Base-by-base conservation (phyloP, 2,329 filamentous ascomycete genomes). In the Trichoderma arundinaceum region DNA sequence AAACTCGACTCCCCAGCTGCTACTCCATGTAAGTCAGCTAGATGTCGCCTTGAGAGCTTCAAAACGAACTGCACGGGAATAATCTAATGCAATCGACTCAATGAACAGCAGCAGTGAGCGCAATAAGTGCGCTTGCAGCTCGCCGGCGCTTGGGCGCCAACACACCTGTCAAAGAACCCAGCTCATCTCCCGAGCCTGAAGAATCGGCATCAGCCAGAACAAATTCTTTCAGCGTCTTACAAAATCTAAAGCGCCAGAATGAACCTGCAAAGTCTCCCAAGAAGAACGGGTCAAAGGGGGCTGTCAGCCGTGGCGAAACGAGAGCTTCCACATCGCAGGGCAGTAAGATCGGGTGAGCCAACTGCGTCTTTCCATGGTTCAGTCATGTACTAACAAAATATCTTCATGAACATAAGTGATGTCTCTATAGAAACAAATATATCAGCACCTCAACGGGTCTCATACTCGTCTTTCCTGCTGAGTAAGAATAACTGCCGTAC, bases 401-500 rank as follows among this genome's bases (percentile, higher is more conserved):
- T 1, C 38, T 53, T 28, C 41, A 35, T 44, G 9, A 12, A 3
- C n/a, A 53, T 22, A 33, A 63, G 49, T 10, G 59, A 63, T n/a
- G 17, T 49, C 28, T 63, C 49, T 38, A 22, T 28, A 35, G 60
- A 63, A 28, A 39, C 17, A 15, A 7, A 9, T 3, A 4, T n/a
- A 17, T 13, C 17, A 17, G 10, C 28, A 17, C 17, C 60, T 43
- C 68, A 65, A 51, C 41, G 67, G n/a, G 67, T 69, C 3, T 77
- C 79, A 19, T 78, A 83, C 61, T 81, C 82, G 0, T 82, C 83
- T 0, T 84, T 85, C 60, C 78, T 74, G 22, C 77, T 80, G 2
- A 79, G 71, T 22, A 81, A 81, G 66, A 76, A 77, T 46, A 86
- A 83, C 52, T 74, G 79, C 19, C 76, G 77, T 54, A 72, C 69